phyloP scores from a whole-genome alignment of 2,329 filamentous ascomycete species.

The Colletotrichum theobromicola region DNA sequence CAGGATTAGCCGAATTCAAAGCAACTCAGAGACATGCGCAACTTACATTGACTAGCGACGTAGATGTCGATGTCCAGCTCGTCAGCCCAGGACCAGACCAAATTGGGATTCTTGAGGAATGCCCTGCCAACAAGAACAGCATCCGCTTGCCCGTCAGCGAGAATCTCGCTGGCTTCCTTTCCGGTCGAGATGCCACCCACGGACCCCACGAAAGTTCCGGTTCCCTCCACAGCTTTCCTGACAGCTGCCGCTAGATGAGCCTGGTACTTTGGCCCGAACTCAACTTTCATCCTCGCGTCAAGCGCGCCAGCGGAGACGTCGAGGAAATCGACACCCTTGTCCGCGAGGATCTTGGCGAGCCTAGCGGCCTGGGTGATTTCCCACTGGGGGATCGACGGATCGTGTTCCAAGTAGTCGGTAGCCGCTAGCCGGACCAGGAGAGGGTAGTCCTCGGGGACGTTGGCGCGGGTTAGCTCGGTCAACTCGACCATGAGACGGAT shows the following conservation, averaged over 20 bases:
- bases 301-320: conserved; percentile 73
- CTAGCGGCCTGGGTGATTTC: conserved; percentile 65
- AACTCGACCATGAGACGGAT: conserved; percentile 45
- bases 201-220: conserved; percentile 37
- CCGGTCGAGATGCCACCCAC: conserved; percentile 52
- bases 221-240: conserved; percentile 71
- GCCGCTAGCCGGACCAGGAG: conserved; percentile 73
- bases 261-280: conserved; percentile 70
- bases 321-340: conserved; percentile 72
- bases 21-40: neutral
- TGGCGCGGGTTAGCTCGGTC: conserved; percentile 62
- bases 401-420: conserved; percentile 73
- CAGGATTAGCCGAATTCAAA: neutral
- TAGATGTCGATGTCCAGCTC: conserved; percentile 52
- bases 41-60: conserved; percentile 41
- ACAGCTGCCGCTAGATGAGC: conserved; percentile 68
- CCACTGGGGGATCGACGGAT: conserved; percentile 63
- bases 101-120: conserved; percentile 61
- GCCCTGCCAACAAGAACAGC: conserved; percentile 50
- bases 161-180: conserved; percentile 48
- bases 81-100: conserved; percentile 59
- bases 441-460: conserved; percentile 69
- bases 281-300: conserved; percentile 62
- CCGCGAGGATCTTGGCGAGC: conserved; percentile 66
- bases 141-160: conserved; percentile 50